Conservation (phyloP, 2,329 filamentous ascomycete genomes). For the Cercospora brassicicola region DNA sequence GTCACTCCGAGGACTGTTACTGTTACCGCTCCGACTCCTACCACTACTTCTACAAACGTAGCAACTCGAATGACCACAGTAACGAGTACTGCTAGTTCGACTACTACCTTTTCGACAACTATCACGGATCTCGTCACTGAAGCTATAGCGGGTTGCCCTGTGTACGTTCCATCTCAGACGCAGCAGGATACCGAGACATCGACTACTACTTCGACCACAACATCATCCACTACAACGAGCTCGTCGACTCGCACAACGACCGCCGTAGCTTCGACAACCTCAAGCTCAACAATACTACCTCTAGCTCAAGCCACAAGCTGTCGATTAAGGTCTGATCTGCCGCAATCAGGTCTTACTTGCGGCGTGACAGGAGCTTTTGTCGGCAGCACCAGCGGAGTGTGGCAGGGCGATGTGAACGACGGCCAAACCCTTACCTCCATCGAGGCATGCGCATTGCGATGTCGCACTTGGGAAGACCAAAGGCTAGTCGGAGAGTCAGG, state of each 20-base stretch:
- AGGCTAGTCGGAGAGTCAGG: background rate
- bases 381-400: background rate
- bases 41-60: background rate
- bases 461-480: background rate
- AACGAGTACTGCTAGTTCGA: background rate
- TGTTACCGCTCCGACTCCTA: background rate
- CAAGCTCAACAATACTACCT: background rate
- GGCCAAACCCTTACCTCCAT: background rate
- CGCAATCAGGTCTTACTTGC: background rate
- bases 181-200: background rate
- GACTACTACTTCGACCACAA: background rate
- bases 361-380: background rate
- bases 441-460: background rate
- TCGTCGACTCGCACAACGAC: too few relatives aligned
- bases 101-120: background rate
- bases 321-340: background rate
- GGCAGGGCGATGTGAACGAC: background rate
- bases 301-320: background rate
- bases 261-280: background rate
- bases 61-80: background rate
- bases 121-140: background rate
- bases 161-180: background rate
- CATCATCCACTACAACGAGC: background rate
- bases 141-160: background rate
- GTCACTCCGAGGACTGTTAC: background rate